A percentile compares a stretch with the other conserved stretches of the same genome.
These are phyloP conservation scores for Colletotrichum kahawae DNA, from an alignment of 2,329 filamentous ascomycete genomes.

Conservation along the genomic window DNA sequence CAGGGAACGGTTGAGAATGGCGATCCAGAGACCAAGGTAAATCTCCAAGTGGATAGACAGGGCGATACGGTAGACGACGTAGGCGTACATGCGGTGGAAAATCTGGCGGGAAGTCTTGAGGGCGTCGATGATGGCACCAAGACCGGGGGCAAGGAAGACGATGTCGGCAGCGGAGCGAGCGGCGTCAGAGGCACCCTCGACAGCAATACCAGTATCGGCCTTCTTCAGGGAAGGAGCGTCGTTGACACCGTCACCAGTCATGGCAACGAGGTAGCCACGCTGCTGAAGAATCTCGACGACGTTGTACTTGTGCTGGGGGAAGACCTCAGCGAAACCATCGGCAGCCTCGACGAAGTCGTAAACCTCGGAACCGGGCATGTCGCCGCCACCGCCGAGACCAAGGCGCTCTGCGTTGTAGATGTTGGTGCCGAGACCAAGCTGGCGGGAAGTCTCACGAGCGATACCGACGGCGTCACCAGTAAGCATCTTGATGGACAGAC, in stretches of 20 bases:
- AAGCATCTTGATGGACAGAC: slow-evolving; percentile 94
- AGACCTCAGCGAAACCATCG: slow-evolving; percentile 93
- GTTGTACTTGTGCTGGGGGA: slow-evolving; percentile 94
- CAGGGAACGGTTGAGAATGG: slow-evolving; percentile 81
- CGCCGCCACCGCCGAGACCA: slow-evolving; percentile 86
- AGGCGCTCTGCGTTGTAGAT: slow-evolving; percentile 94
- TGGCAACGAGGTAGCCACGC: slow-evolving; percentile 91
- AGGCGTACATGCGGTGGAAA: slow-evolving; percentile 96
- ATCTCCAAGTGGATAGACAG: slow-evolving; percentile 90
- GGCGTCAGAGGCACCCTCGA: slow-evolving; percentile 90
- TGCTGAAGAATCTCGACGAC: slow-evolving; percentile 93
- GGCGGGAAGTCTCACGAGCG: slow-evolving; percentile 87
- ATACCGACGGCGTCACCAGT: slow-evolving; percentile 95
- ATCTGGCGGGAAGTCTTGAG: slow-evolving; percentile 93
- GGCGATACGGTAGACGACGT: slow-evolving; percentile 94
- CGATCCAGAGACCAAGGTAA: slow-evolving; percentile 91
- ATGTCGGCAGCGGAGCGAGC: slow-evolving; percentile 92
- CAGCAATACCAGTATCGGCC: slow-evolving; percentile 95
- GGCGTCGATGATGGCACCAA: slow-evolving; percentile 91
- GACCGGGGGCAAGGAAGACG: slow-evolving; percentile 89
- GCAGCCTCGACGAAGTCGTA: slow-evolving; percentile 96
- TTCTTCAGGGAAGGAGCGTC: slow-evolving; percentile 92
- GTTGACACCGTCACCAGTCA: slow-evolving; percentile 97
- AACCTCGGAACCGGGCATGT: slow-evolving; percentile 92
- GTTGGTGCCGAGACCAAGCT: slow-evolving; percentile 90